phyloP scores from a whole-genome alignment of 2,329 filamentous ascomycete species.

The Alternaria viburni region DNA sequence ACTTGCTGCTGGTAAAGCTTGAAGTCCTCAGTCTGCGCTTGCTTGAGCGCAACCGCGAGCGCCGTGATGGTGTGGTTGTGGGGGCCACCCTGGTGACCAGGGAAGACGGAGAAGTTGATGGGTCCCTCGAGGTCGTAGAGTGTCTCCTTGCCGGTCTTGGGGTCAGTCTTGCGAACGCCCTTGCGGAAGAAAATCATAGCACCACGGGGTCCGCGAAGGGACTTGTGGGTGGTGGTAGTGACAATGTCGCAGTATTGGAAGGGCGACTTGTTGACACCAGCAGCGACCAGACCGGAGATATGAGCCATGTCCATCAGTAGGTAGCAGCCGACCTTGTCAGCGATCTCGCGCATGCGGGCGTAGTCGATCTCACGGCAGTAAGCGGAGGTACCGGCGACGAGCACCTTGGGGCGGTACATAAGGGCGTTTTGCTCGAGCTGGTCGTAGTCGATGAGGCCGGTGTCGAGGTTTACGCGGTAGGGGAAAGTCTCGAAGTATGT shows the following conservation, averaged over 20 bases:
- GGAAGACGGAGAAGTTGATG: slow-evolving; percentile 97
- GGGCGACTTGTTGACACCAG: slow-evolving; percentile 87
- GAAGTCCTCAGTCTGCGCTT: slow-evolving; percentile 89
- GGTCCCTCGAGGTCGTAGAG: slow-evolving; percentile 89
- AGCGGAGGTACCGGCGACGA: slow-evolving; percentile 92
- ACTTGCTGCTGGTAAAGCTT: slow-evolving; percentile 90
- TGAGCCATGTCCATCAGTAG: slow-evolving; percentile 96
- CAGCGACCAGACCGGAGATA: slow-evolving; percentile 91
- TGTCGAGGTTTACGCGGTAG: slow-evolving; percentile 88
- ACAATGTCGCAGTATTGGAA: slow-evolving; percentile 93
- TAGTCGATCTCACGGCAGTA: slow-evolving; percentile 98
- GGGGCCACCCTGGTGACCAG: slow-evolving; percentile 95
- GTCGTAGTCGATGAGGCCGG: slow-evolving; percentile 94
- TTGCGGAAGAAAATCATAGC: slow-evolving; percentile 99
- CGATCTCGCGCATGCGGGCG: slow-evolving; percentile 85
- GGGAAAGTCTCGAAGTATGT: slow-evolving; percentile 99
- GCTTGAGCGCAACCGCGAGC: slow-evolving; percentile 90
- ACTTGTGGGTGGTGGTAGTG: slow-evolving; percentile 98
- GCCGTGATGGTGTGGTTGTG: slow-evolving; percentile 99
- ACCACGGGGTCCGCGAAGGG: slow-evolving; percentile 88
- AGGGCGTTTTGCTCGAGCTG: slow-evolving; percentile 85
- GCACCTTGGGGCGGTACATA: slow-evolving; percentile 92
- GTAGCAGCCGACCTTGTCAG: slow-evolving; percentile 90
- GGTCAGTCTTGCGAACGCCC: slow-evolving; percentile 80
- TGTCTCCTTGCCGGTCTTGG: slow-evolving; percentile 84